Base-by-base conservation (phyloP, 2,329 filamentous ascomycete species). In the Pestalotiopsis sp. region DNA sequence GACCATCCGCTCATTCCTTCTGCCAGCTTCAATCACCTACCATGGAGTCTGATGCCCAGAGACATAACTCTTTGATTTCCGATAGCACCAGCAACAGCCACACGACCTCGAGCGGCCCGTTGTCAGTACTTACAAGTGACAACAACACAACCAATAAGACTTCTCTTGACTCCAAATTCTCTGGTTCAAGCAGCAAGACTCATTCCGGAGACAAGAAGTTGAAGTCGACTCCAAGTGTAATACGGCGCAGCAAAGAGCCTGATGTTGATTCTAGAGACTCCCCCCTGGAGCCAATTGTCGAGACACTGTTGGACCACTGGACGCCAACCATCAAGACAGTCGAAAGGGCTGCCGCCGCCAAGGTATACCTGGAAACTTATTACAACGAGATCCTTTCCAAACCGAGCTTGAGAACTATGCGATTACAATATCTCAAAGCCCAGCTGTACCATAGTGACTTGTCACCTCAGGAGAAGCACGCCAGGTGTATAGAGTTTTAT, bases 291-390 rank as follows among this genome's bases (percentile, higher is more conserved):
- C 73, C 78, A 2, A 79, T 69, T 23, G 68, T 52, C 11, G 68
- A 69, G 36, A 68, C 68, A 36, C 61, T 57, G 27, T 31, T 69
- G 3, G 68, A 68, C 41, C 68, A 63, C 7, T 45, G 65, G 41
- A 27, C 71, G 0, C 81, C 82, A 0, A 81, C 81, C 1, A 76
- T 85, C 7, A 58, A 78, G 12, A 97, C 94, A 0, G 91, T 94
- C 0, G 95, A 98, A 81, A 90, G 88, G 70, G 89, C 91, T 2
- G 90, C 94, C 0, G 91, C 93, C 0, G 92, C 94, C 58, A 98
- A 97, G 78, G 89, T 97, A 23, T 97, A 90, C 74, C 86, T 98
- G 11, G 96, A 98, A 79, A 94, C 90, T 0, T 89, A 95, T 74
- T 98, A 93, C 82, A 91, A 95, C 73, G 84, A 89, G n/a, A 78